phyloP scores from a whole-genome alignment of 2,329 filamentous ascomycete species.

The Epichloe hybrida region DNA sequence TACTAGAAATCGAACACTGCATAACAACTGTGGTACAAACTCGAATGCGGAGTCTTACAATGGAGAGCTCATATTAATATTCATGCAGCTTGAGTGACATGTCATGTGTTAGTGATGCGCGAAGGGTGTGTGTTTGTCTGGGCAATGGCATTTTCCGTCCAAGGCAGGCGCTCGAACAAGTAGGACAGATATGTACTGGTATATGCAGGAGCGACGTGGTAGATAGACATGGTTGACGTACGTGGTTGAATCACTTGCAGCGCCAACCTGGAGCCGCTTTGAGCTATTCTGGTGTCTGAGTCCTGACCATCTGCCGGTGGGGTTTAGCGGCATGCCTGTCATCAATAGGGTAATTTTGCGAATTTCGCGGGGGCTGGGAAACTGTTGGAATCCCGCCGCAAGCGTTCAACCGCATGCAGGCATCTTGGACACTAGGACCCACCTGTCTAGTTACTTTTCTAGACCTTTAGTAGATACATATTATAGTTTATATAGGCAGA shows the following conservation, averaged over 20 bases:
- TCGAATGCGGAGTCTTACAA: not conserved
- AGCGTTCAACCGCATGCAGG: no score
- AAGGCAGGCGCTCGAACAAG: not conserved
- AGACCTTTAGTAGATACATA: no score
- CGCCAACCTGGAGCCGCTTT: not conserved
- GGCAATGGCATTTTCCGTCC: not conserved
- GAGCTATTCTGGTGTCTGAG: not conserved
- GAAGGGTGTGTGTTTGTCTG: not conserved
- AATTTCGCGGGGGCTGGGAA: no score
- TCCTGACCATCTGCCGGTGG: not conserved
- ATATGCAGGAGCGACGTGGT: not conserved
- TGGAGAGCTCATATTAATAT: not conserved
- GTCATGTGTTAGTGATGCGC: constrained; percentile 1
- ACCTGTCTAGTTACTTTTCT: no score
- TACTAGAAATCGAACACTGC: not conserved
- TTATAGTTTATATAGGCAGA: no score
- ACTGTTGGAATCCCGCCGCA: no score
- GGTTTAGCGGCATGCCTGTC: not conserved
- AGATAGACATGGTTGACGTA: not conserved
- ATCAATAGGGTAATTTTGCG: no score
- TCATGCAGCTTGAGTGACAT: not conserved
- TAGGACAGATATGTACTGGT: not conserved
- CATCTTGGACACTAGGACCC: no score
- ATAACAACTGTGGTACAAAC: not conserved
- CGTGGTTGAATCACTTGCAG: not conserved